Evolutionary conservation across 2,329 filamentous ascomycete species (phyloP).

Genomic region (Microdochium paspali): DNA sequence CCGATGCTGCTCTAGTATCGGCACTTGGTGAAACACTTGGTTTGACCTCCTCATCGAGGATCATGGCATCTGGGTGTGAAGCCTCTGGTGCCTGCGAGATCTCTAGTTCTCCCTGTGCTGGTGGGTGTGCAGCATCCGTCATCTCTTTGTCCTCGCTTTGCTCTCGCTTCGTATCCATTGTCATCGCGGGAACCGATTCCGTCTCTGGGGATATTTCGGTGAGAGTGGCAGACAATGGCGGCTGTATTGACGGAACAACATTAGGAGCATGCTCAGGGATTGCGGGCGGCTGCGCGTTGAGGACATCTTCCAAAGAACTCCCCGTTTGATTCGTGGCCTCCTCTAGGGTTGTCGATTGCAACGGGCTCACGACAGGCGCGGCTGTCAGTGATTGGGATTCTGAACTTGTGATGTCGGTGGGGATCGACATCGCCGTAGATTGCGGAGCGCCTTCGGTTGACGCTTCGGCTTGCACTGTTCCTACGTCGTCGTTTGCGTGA

Average conservation of each 20-base stretch:
- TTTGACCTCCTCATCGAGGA: neutral
- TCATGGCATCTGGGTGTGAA: neutral
- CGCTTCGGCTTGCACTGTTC: neutral
- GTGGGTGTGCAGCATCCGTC: neutral
- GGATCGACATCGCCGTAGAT: neutral
- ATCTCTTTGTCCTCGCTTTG: conserved; percentile 1
- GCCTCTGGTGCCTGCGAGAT: neutral
- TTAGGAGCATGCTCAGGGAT: conserved; percentile 3
- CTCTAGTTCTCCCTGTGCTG: conserved; percentile 1
- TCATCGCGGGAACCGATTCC: neutral
- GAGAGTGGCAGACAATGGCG: neutral
- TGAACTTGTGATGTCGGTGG: conserved; percentile 1
- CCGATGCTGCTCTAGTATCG: too few relatives aligned
- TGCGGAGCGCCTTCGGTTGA: neutral
- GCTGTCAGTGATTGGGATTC: conserved; percentile 11
- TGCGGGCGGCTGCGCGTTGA: conserved; percentile 32
- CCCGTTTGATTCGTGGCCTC: conserved; percentile 25
- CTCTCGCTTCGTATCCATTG: neutral
- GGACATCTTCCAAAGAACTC: conserved; percentile 43
- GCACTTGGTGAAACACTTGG: too few relatives aligned
- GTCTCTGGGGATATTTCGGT: neutral
- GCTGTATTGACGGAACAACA: conserved; percentile 1
- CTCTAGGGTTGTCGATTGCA: conserved; percentile 11
- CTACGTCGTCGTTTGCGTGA: neutral
- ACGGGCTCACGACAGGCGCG: conserved; percentile 12